Conservation (phyloP, 148 eudicot species). For the Vaccinium corymbosum region DNA sequence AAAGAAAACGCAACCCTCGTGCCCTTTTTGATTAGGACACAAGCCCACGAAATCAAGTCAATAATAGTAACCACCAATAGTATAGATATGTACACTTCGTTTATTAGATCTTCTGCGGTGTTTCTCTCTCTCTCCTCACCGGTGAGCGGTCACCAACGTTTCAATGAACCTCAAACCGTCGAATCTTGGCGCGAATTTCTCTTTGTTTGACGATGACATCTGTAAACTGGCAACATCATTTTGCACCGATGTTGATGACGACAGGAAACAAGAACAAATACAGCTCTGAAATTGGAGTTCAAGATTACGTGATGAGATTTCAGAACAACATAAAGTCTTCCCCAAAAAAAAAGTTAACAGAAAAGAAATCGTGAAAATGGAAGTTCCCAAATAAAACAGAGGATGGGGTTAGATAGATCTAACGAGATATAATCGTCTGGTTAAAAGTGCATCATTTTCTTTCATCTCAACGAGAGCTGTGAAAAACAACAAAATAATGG, state of each 20-base stretch:
- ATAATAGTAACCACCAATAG: not conserved
- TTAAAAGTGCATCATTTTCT: not conserved
- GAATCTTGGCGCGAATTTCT: constrained; percentile 43
- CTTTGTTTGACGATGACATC: constrained; percentile 15
- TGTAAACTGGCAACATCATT: constrained; percentile 6
- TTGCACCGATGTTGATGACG: not conserved
- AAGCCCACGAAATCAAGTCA: not conserved
- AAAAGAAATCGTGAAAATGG: not conserved
- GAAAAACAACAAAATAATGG: too few relatives aligned
- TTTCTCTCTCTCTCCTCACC: constrained; percentile 28
- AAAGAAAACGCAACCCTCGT: not conserved
- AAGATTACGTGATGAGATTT: not conserved
- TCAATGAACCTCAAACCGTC: constrained; percentile 66
- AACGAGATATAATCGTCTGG: not conserved
- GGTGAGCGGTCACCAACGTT: constrained; percentile 60
- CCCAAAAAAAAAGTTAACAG: not conserved
- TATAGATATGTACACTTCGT: not conserved
- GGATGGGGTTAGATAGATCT: not conserved
- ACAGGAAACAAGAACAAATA: not conserved
- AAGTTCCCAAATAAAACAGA: not conserved
- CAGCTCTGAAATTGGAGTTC: not conserved
- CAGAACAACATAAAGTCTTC: not conserved
- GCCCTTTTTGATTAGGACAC: not conserved
- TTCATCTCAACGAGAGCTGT: too few relatives aligned
- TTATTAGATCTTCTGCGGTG: not conserved